These are phyloP conservation scores for Cryoendolithus antarcticus DNA, from an alignment of 2,329 filamentous ascomycete species.

Conservation along the genomic window DNA sequence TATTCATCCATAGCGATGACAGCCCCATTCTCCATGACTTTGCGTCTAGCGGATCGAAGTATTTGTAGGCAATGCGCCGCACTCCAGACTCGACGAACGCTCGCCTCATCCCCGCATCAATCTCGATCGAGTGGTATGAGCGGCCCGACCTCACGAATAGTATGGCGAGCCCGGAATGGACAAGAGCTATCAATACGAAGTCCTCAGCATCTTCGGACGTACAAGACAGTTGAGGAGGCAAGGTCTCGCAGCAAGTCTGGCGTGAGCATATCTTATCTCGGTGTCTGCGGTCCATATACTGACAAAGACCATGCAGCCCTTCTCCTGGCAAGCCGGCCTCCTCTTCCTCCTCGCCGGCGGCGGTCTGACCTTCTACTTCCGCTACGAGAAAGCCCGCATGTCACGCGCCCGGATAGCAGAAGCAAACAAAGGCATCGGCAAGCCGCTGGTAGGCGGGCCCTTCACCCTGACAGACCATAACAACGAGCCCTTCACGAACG, in stretches of 20 bases:
- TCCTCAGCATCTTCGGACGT: slow-evolving; percentile 5
- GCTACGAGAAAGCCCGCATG: slow-evolving; percentile 83
- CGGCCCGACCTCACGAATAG: too few species aligned
- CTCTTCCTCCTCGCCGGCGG: slow-evolving; percentile 72
- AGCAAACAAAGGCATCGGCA: slow-evolving; percentile 82
- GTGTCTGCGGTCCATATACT: slow-evolving; percentile 3
- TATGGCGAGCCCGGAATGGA: too few species aligned
- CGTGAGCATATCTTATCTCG: slow-evolving; percentile 21
- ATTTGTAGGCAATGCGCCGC: slow-evolving; percentile 17
- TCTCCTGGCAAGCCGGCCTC: slow-evolving; percentile 81
- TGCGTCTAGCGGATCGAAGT: slow-evolving; percentile 10
- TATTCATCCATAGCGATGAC: slow-evolving; percentile 1
- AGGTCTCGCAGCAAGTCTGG: slow-evolving; percentile 33
- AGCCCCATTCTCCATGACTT: slow-evolving; percentile 3
- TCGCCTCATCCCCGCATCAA: slow-evolving; percentile 11
- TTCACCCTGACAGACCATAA: slow-evolving; percentile 76
- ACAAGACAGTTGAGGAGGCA: slow-evolving; percentile 34
- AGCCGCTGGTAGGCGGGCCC: slow-evolving; percentile 80
- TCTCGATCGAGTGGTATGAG: too few species aligned
- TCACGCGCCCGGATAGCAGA: slow-evolving; percentile 80
- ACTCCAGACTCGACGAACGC: slow-evolving; percentile 9
- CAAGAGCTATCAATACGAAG: too few species aligned
- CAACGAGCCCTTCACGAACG: slow-evolving; percentile 62
- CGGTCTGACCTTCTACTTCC: slow-evolving; percentile 79
- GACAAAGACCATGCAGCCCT: slow-evolving; percentile 46